These are phyloP conservation scores for Fusarium sp. DNA, from an alignment of 2,329 filamentous ascomycete genomes.

Conservation along the genomic window DNA sequence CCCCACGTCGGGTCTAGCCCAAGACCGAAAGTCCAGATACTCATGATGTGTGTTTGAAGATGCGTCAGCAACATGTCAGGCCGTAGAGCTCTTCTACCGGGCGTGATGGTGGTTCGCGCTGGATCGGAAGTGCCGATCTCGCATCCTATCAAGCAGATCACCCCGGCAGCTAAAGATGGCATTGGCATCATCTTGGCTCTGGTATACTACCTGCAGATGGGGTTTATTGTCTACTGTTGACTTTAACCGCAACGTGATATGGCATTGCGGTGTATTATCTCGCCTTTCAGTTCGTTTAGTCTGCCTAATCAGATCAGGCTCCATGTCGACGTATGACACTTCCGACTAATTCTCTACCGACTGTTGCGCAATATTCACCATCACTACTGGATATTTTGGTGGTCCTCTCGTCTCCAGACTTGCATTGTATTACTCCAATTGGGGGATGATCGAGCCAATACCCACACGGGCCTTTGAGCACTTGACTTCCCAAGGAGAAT, in stretches of 20 bases:
- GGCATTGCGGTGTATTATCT: neutral
- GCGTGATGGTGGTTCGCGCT: conserved; percentile 3
- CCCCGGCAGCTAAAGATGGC: conserved; percentile 17
- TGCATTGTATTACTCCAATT: conserved; percentile 37
- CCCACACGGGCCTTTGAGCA: conserved; percentile 37
- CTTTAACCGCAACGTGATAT: neutral
- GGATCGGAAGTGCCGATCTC: conserved; percentile 38
- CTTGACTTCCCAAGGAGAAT: conserved; percentile 43
- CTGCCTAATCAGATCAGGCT: neutral
- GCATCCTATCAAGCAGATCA: conserved; percentile 25
- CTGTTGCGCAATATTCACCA: conserved; percentile 14
- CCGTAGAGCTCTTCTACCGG: conserved; percentile 4
- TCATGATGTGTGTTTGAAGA: conserved; percentile 2
- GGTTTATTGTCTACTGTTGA: neutral
- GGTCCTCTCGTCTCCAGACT: conserved; percentile 24
- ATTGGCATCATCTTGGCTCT: conserved; percentile 1
- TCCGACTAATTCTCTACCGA: conserved; percentile 15
- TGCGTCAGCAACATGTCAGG: conserved; percentile 3
- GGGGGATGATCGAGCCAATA: conserved; percentile 42
- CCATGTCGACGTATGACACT: neutral
- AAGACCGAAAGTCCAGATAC: conserved; percentile 1
- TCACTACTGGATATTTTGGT: conserved; percentile 5
- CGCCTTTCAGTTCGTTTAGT: neutral
- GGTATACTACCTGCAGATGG: neutral
- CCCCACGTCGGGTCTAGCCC: neutral